These are phyloP conservation scores for Chrysoporthe cubensis DNA, from an alignment of 2,329 filamentous ascomycete genomes.

Conservation along the genomic window DNA sequence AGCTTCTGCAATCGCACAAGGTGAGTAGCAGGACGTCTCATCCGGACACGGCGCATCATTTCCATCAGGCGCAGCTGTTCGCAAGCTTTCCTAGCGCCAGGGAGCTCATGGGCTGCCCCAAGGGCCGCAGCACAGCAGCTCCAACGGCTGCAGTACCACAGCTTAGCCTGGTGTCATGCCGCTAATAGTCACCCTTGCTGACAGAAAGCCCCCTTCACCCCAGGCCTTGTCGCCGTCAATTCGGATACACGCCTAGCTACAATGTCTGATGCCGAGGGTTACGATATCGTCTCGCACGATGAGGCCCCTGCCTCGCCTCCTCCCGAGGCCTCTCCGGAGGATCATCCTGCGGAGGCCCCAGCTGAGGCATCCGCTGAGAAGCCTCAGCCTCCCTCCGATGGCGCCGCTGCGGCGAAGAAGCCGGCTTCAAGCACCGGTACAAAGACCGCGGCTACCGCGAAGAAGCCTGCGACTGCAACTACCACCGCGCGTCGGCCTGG, in stretches of 20 bases:
- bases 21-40: conserved; percentile 6
- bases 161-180: conserved; percentile 13
- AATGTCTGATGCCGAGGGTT: conserved; percentile 41
- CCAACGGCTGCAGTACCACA: conserved; percentile 11
- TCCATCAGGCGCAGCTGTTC: not conserved
- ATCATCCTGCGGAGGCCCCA: not conserved
- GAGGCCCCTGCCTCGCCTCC: conserved; percentile 30
- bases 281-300: conserved; percentile 37
- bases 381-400: conserved; percentile 7
- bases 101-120: not conserved
- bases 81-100: not conserved
- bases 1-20: conserved; percentile 3
- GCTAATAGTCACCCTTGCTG: conserved; percentile 16
- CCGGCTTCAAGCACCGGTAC: conserved; percentile 22
- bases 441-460: conserved; percentile 30
- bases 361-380: conserved; percentile 25
- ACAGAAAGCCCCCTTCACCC: conserved; percentile 13
- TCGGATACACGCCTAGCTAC: conserved; percentile 16
- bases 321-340: conserved; percentile 1
- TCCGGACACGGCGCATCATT: not conserved
- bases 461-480: conserved; percentile 32
- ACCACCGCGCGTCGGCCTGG: conserved; percentile 34
- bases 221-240: not conserved
- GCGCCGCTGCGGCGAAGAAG: conserved; percentile 23
- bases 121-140: conserved; percentile 1